phyloP scores from a whole-genome alignment of 352 stramenopile genomes.

The Blastocystis hominis region DNA sequence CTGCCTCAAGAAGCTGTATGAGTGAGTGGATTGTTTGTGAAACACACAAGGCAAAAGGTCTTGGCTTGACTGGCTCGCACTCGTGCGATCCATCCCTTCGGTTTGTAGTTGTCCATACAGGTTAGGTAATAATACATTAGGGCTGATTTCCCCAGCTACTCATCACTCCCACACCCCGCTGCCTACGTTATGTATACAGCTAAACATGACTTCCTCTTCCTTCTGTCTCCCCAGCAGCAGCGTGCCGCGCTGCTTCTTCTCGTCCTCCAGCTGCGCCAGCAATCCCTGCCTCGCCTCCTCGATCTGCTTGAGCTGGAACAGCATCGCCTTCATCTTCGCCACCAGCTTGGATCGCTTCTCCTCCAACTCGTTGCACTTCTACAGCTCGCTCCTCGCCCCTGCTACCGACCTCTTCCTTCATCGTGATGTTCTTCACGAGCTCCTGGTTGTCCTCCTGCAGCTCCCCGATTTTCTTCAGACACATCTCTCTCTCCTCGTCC shows the following conservation, averaged over 20 bases:
- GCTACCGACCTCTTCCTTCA: background rate
- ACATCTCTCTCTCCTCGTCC: background rate
- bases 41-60: conserved; percentile 21
- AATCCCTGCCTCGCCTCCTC: background rate
- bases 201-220: conserved; percentile 46
- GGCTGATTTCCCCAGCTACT: conserved; percentile 11
- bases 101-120: conserved; percentile 14
- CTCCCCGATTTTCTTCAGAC: conserved; percentile 46
- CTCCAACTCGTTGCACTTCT: conserved; percentile 51
- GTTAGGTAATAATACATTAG: conserved; percentile 22
- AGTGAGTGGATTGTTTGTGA: background rate
- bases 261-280: background rate
- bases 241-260: background rate
- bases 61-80: conserved; percentile 37
- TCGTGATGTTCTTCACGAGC: background rate
- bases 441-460: conserved; percentile 40
- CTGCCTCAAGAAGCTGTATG: conserved; percentile 42
- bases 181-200: conserved; percentile 16
- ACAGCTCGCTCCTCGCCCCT: background rate
- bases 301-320: conserved; percentile 33
- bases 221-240: background rate
- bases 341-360: background rate
- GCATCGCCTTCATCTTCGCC: conserved; percentile 28
- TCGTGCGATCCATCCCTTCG: conserved; percentile 16
- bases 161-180: background rate